Evolutionary conservation across 495 filamentous ascomycete species (phyloP), one percentile per base, ranked within the genome.

Genomic region (Halenospora varia): DNA sequence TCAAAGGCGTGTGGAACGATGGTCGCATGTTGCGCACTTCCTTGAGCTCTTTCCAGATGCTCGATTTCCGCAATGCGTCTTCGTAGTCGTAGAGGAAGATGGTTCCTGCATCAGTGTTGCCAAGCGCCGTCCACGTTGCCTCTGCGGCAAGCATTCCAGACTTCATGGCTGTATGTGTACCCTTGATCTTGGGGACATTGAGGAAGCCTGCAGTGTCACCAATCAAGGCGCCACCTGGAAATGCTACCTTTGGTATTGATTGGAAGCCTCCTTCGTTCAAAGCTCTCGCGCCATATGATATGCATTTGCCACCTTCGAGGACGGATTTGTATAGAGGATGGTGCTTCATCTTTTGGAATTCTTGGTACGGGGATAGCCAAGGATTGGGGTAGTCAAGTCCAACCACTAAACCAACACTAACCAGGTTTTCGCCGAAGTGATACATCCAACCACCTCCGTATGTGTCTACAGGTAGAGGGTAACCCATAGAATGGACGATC

Each of bases 391-490:
- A 99, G 73, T 99, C 94, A 25, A 99, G 80, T 23, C 93, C 94
- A 25, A 96, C 89, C 17, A 99, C 94, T 26, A 97, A 79, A 11
- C 94, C 94, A 45, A 99, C 80, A 64, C 88, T 93, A 62, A 97
- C 94, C 63, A 97, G 83, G 71, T 97, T 97, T 61, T 97, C 92
- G 19, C 92, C 94, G 68, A 97, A 98, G 71, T 99, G 94, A 65
- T 99, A 99, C 85, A 99, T 90, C 88, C 88, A 99, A 40, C 88
- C 90, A 62, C 94, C 94, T 62, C 94, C 94, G 61, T 99, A 99
- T 2, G 92, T 96, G 69, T 96, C 87, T 65, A 73, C 77, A 8
- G 92, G 86, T 25, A 99, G 72, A 13, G 94, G 94, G 67, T 96
- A 97, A 13, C 94, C 94, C 87, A 99, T 84, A 2, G 92, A 90